Evolutionary conservation across 345 rosid genomes (phyloP).

Genomic region (Gossypium stocksii): DNA sequence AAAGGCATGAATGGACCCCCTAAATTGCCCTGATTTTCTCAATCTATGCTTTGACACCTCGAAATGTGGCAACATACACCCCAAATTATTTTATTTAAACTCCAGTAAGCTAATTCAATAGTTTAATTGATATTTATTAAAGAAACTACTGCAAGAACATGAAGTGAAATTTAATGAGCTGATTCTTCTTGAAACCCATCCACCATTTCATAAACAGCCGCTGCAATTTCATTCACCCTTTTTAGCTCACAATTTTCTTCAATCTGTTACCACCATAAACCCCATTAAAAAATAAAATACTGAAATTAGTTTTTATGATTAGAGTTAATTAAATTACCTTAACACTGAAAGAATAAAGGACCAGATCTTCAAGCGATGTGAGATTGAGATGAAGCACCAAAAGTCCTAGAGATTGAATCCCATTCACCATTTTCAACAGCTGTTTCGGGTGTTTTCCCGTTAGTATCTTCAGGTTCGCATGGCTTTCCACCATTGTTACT

Average conservation of each 20-base stretch:
- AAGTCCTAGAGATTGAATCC: constrained; percentile 40
- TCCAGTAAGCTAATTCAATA: too few relatives aligned
- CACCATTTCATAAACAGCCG: constrained; percentile 48
- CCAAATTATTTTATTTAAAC: too few relatives aligned
- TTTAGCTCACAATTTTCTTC: constrained; percentile 43
- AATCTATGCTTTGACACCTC: not conserved
- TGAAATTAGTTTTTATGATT: not conserved
- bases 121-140: too few relatives aligned
- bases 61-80: too few relatives aligned
- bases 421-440: constrained; percentile 47
- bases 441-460: constrained; percentile 43
- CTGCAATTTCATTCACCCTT: constrained; percentile 46
- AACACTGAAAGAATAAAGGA: constrained; percentile 49
- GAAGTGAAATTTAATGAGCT: not conserved
- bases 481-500: constrained; percentile 53
- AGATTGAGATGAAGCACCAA: constrained; percentile 50
- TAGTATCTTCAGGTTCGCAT: constrained; percentile 55
- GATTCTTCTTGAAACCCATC: constrained; percentile 35
- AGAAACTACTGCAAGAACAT: not conserved
- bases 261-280: constrained; percentile 24
- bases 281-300: not conserved
- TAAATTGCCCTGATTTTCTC: not conserved
- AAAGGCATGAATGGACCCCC: not conserved
- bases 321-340: constrained; percentile 36
- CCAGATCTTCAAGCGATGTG: constrained; percentile 38